Evolutionary conservation across 441 rosid genomes (phyloP).

Genomic region (Jatropha podagrica): DNA sequence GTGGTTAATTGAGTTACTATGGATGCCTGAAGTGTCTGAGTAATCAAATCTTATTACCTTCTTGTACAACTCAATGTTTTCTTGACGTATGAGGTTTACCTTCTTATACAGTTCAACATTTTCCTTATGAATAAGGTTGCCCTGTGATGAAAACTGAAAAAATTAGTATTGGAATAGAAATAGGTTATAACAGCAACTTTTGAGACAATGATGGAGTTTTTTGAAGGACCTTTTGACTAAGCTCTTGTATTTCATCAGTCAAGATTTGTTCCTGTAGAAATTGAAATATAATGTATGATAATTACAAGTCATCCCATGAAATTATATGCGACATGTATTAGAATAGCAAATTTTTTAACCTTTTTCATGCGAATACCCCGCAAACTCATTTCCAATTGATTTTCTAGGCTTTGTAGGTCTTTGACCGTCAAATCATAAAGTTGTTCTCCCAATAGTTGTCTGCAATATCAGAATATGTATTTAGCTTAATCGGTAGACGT

Average conservation of each 20-base stretch:
- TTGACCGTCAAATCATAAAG: constrained; percentile 42
- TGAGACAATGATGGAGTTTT: neutral
- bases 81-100: constrained; percentile 42
- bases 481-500: neutral
- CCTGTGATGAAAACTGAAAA: constrained; percentile 15
- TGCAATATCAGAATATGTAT: constrained; percentile 21
- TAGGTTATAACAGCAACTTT: neutral
- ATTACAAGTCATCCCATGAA: neutral
- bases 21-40: neutral
- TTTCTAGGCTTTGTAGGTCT: constrained; percentile 48
- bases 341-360: constrained; percentile 27
- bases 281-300: neutral
- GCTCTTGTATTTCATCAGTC: constrained; percentile 42
- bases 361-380: constrained; percentile 44
- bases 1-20: neutral
- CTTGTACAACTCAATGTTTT: constrained; percentile 40
- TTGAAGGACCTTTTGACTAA: constrained; percentile 36
- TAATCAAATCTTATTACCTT: constrained; percentile 36
- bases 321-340: neutral
- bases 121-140: constrained; percentile 48
- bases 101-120: constrained; percentile 54
- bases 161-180: constrained; percentile 8
- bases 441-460: constrained; percentile 56
- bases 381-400: constrained; percentile 48
- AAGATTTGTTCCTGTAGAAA: constrained; percentile 45